A percentile compares a stretch with the other conserved stretches of the same genome.
These are phyloP conservation scores for Wickerhamomyces ciferrii DNA, from an alignment of 805 yeast species.

Conservation along the genomic window DNA sequence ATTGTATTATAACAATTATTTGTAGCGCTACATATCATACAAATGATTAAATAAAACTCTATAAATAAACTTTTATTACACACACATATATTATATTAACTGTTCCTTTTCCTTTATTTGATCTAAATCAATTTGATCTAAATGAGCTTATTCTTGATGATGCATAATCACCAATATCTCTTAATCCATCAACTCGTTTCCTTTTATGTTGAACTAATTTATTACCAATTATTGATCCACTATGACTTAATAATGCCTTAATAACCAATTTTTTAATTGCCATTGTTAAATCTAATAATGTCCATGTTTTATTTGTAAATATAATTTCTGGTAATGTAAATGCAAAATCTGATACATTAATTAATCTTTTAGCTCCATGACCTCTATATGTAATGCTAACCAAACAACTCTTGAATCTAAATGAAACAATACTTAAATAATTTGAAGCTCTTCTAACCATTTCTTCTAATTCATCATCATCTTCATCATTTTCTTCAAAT, in stretches of 20 bases:
- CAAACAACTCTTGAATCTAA: conserved; percentile 45
- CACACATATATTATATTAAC: no score
- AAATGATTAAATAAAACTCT: no score
- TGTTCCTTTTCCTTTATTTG: no score
- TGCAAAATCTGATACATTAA: conserved; percentile 72
- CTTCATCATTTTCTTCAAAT: conserved; percentile 2
- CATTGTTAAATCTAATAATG: conserved; percentile 59
- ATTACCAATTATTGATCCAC: conserved; percentile 78
- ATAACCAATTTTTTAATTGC: conserved; percentile 59
- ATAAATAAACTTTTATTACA: no score
- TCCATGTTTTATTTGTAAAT: conserved; percentile 64
- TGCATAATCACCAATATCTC: neutral
- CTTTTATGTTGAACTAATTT: conserved; percentile 45
- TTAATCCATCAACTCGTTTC: conserved; percentile 3
- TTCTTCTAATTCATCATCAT: conserved; percentile 37
- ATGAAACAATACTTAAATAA: conserved; percentile 59
- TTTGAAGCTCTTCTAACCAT: conserved; percentile 76
- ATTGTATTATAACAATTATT: no score
- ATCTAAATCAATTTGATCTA: neutral
- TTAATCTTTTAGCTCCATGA: conserved; percentile 58
- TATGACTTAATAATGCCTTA: conserved; percentile 52
- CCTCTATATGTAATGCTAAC: conserved; percentile 75
- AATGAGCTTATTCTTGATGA: neutral
- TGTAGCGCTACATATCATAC: no score
- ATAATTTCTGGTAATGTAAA: conserved; percentile 58